These are phyloP conservation scores for Zopfochytrium polystomum DNA, from an alignment of 371 early-diverging fungal species.

Conservation along the genomic window DNA sequence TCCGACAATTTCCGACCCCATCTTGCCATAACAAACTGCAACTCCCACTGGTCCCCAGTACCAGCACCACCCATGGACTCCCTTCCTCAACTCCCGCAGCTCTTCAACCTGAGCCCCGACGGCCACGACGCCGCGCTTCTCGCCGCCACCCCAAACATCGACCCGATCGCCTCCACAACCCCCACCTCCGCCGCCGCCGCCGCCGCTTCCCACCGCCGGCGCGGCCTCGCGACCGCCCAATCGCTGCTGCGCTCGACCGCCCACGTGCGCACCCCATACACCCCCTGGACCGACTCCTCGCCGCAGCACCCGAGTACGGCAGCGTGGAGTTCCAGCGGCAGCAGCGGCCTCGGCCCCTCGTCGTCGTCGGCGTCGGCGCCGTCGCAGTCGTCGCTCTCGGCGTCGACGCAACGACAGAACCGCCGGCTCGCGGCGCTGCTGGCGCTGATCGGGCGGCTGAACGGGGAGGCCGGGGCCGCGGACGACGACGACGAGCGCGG, in stretches of 20 bases:
- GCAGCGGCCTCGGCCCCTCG: neutral
- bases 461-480: constrained; percentile 13
- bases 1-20: too few species aligned
- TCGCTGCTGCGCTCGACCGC: neutral
- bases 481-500: constrained; percentile 4
- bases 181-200: neutral
- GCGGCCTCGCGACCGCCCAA: neutral
- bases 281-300: neutral
- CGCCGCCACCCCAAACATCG: neutral
- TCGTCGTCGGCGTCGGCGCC: constrained; percentile 23
- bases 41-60: too few species aligned
- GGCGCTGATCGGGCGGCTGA: constrained; percentile 24
- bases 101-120: neutral
- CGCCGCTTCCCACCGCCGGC: neutral
- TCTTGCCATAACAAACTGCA: too few species aligned
- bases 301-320: neutral
- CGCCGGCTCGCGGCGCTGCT: constrained; percentile 23
- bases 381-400: too few species aligned
- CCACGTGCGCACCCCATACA: neutral
- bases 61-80: too few species aligned
- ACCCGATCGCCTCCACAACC: neutral
- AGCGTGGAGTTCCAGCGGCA: too few species aligned
- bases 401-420: constrained; percentile 33
- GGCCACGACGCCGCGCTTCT: neutral
- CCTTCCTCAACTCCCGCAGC: too few species aligned